A percentile compares a stretch with the other conserved stretches of the same genome.
Evolutionary conservation across 768 basidiomycete genomes (phyloP).

Genomic region (Leccinellum albellum): DNA sequence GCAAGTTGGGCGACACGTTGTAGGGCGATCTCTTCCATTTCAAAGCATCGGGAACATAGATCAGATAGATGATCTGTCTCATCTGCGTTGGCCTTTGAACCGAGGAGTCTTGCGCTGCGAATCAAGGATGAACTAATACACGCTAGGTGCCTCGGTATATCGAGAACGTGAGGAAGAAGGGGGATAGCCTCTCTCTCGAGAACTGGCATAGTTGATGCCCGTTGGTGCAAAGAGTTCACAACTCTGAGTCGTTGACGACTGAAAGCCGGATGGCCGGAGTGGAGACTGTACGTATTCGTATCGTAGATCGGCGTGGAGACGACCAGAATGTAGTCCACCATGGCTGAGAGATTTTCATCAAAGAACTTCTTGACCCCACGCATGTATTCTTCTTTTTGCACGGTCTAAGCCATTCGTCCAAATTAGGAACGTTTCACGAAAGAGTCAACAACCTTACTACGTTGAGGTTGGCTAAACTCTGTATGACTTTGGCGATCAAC

Average conservation of each 20-base stretch:
- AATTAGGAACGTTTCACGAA: constrained; percentile 1
- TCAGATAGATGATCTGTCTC: constrained; percentile 43
- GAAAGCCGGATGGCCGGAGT: constrained; percentile 30
- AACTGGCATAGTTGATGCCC: constrained; percentile 50
- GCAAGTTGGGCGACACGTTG: constrained; percentile 62
- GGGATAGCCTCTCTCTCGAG: constrained; percentile 71
- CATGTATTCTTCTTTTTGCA: constrained; percentile 82
- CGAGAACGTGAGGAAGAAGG: constrained; percentile 67
- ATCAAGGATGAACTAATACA: constrained; percentile 73
- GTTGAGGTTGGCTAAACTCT: constrained; percentile 85
- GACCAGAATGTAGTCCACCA: constrained; percentile 74
- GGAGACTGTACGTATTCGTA: constrained; percentile 25
- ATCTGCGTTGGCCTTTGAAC: constrained; percentile 32
- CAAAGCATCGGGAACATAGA: constrained; percentile 58
- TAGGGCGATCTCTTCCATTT: constrained; percentile 69
- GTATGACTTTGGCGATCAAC: constrained; percentile 83
- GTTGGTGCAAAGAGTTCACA: constrained; percentile 54
- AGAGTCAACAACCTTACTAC: constrained; percentile 40
- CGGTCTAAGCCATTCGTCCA: constrained; percentile 36
- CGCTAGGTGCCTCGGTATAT: constrained; percentile 76
- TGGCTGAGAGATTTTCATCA: constrained; percentile 55
- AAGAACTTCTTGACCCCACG: constrained; percentile 72
- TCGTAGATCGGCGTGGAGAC: constrained; percentile 55
- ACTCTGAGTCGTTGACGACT: constrained; percentile 52
- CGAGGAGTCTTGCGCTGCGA: constrained; percentile 50